Evolutionary conservation across 768 basidiomycete genomes (phyloP), one percentile per base, ranked within the genome.

Genomic region (Rhodotorula toruloides): DNA sequence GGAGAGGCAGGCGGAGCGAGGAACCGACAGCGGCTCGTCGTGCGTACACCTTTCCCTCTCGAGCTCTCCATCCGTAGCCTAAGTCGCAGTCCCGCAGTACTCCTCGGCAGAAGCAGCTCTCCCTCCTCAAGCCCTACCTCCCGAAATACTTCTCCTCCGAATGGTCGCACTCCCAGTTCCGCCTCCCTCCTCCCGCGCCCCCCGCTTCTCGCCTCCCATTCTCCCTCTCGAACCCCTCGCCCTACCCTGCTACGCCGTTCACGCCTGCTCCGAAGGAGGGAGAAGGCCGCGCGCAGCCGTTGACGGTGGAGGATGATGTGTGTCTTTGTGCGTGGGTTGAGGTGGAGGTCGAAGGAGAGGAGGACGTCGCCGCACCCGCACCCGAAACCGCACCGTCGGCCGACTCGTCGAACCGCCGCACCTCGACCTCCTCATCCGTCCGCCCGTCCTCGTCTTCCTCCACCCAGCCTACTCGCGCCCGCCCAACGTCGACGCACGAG

Each of bases 141-240:
- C 91, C 91, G 25, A 89, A 88, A 68, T 94, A 94, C 76, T 92
- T 96, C 75, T 86, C 86, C 74, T 92, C 90, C n/a, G 87, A 92
- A 77, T 94, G 91, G 92, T 93, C 91, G 0, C 92, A 94, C 75
- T 90, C 91, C 21, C 88, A 90, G 71, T 96, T 89, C 76, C 84
- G 89, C 48, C 88, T 96, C 74, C 91, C 91, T 5, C 80, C 87
- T 4, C 89, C 90, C 72, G 86, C 87, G 3, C 81, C 90, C 13
- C 90, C 92, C 69, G 87, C 58, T 29, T 70, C 66, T 9, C 63
- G 66, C 22, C 61, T 72, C 19, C 67, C 66, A 19, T 71, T 91
- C 53, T 86, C 88, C 17, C 78, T 91, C 40, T 85, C 87, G 19
- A 64, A 58, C 27, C 83, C 87, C 5, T 31, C 39, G 82, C 85